A percentile compares a stretch with the other conserved stretches of the same genome.
These are phyloP conservation scores for Vigna hirtella DNA, from an alignment of 306 rosid species.

Conservation along the genomic window DNA sequence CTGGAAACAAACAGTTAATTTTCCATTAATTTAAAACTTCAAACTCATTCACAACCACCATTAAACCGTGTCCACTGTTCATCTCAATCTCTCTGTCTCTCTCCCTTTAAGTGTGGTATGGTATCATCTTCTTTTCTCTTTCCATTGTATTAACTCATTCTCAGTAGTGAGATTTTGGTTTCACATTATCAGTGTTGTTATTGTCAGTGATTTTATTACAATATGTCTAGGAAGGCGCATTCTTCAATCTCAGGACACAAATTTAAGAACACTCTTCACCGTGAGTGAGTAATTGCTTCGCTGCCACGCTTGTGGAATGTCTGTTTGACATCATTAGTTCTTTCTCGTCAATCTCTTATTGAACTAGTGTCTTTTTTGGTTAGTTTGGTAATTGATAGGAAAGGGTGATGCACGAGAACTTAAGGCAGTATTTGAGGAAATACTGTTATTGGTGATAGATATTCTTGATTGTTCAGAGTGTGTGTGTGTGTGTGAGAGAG, in stretches of 20 bases:
- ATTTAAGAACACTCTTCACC: background rate
- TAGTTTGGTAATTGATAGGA: conserved; percentile 30
- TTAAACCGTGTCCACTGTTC: background rate
- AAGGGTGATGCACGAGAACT: conserved; percentile 6
- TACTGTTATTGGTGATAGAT: background rate
- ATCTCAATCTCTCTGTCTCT: background rate
- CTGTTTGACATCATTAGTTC: background rate
- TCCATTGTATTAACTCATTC: background rate
- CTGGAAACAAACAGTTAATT: background rate
- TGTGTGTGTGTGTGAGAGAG: background rate
- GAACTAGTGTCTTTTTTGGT: background rate
- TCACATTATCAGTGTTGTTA: background rate
- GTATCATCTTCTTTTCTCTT: background rate
- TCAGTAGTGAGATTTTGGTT: background rate
- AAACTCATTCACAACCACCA: background rate
- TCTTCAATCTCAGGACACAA: background rate
- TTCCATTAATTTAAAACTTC: background rate
- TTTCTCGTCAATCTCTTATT: background rate
- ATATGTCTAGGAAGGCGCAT: background rate
- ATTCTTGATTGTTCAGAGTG: conserved; percentile 24
- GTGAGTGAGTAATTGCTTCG: conserved; percentile 1
- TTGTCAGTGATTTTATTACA: background rate
- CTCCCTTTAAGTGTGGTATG: background rate
- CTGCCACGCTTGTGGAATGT: background rate
- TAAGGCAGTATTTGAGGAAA: conserved; percentile 7